Percentiles rank a stretch among this genome's conserved stretches.
Conservation (phyloP, 208 protist species). For the Lotmaria passim region DNA sequence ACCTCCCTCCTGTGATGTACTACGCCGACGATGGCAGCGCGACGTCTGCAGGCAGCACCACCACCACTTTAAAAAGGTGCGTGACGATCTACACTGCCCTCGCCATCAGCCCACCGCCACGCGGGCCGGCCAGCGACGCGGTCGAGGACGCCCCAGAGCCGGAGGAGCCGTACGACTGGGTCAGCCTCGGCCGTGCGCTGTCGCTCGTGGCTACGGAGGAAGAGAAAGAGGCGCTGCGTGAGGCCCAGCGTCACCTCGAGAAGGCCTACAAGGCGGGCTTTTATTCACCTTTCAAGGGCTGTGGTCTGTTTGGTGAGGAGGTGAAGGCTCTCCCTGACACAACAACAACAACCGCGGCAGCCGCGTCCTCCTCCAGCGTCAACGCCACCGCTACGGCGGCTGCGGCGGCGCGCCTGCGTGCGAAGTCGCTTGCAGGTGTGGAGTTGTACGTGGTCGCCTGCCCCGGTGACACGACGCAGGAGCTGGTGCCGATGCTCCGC, state of each 20-base stretch:
- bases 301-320: constrained; percentile 74
- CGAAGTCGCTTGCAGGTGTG: constrained; percentile 35
- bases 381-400: neutral
- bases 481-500: constrained; percentile 16
- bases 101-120: constrained; percentile 62
- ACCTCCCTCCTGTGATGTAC: constrained; percentile 66
- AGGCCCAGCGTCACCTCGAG: constrained; percentile 43
- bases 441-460: constrained; percentile 51
- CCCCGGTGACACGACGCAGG: constrained; percentile 38
- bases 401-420: neutral
- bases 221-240: constrained; percentile 57
- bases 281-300: constrained; percentile 58
- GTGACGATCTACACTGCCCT: constrained; percentile 69
- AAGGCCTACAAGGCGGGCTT: constrained; percentile 59
- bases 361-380: neutral
- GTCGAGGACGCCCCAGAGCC: constrained; percentile 60
- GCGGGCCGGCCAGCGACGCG: constrained; percentile 55
- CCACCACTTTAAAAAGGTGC: constrained; percentile 23
- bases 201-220: constrained; percentile 39
- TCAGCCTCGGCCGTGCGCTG: constrained; percentile 56
- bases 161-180: constrained; percentile 84
- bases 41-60: no score
- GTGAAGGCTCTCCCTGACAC: constrained; percentile 27
- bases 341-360: neutral
- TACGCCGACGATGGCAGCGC: constrained; percentile 32